Base-by-base conservation (phyloP, 75 land plant species). In the Cupressus sempervirens region DNA sequence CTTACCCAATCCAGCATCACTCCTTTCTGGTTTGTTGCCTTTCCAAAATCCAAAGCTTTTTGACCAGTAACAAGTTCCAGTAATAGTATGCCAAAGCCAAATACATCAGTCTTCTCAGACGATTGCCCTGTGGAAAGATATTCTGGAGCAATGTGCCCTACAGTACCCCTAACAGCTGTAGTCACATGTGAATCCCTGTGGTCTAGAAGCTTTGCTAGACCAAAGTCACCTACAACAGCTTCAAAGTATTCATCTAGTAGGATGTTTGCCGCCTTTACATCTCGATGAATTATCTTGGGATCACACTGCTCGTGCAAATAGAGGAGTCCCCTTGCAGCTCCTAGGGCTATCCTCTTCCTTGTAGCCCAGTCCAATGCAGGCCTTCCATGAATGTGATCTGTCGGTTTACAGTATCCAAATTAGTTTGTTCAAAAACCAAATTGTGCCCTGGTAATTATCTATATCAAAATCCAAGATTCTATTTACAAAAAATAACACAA, bases 231-330 rank as follows among this genome's bases (percentile, higher is more conserved):
- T 1, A 95, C 97, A 40, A 94, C 89, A 41, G 95, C 95, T 77
- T 94, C 95, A 82, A 87, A 91, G 53, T 88, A 91, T 30, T 95
- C 97, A 87, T 95, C 95, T 46, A 95, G 97, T 85, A 95, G 85
- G 82, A 97, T 95, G 41, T 97, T 97, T 46, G 99, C 97, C 35
- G 99, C 99, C 84, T 97, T 97, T 46, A 97, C 99, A 88, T 97
- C 99, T 40, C 99, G 90, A 86, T 96, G 98, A 56, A 96, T 96
- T 70, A 96, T 96, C 91, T 96, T 96, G 29, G 98, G 98, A 86
- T 96, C 97, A 86, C 97, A 95, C 82, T 96, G 95, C 90, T 92
- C 97, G 56, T 95, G 98, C 16, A 95, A 89, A 83, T 95, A 95
- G 18, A 94, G 76, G 7, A 95, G 72, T 13, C 96, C 99, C 76